Evolutionary conservation across 2,329 filamentous ascomycete genomes (phyloP), one percentile per base, ranked within the genome.

Genomic region (Pyrenophora teres): DNA sequence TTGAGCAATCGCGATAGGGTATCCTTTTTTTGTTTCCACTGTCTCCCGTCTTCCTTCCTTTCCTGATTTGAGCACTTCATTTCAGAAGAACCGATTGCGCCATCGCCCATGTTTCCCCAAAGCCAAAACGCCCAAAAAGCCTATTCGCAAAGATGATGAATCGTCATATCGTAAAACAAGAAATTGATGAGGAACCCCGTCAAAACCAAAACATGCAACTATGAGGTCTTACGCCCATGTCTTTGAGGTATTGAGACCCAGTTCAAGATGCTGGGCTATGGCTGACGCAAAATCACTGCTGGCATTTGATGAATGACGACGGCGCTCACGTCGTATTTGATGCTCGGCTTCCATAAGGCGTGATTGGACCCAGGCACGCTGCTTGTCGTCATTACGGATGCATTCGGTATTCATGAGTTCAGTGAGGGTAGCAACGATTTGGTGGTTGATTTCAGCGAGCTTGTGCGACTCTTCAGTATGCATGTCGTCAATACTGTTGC

Each of bases 351-450:
- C 80, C 78, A 83, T 81, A 40, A 83, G 69, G 40, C 78, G 71
- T 4, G 73, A 74, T 59, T 83, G 81, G 10, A 83, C 76, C 79
- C 80, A 83, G 13, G 69, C 68, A 35, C 81, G 73, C 52, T 71
- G 70, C 52, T 74, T 74, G 1, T 70, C 64, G 64, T 83, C 80
- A 8, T 70, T 63, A 35, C 74, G 75, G 3, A 81, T 80, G 35
- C 74, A 75, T 13, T 80, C 77, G 40, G 79, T 81, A 56, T 83
- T 83, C 46, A 83, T 68, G 1, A 83, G 70, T 51, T 81, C 79
- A 9, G 80, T 83, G 40, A 83, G 72, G 8, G 78, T 81, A 16
- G 73, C 74, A 59, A 83, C 82, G 67, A 82, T 81, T 56, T 80
- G 77, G 43, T 79, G 73, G 56, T 81, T 82, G 65, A 81, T 74